These are phyloP conservation scores for Colletotrichum gloeosporioides DNA, from an alignment of 2,329 filamentous ascomycete genomes.

Conservation along the genomic window DNA sequence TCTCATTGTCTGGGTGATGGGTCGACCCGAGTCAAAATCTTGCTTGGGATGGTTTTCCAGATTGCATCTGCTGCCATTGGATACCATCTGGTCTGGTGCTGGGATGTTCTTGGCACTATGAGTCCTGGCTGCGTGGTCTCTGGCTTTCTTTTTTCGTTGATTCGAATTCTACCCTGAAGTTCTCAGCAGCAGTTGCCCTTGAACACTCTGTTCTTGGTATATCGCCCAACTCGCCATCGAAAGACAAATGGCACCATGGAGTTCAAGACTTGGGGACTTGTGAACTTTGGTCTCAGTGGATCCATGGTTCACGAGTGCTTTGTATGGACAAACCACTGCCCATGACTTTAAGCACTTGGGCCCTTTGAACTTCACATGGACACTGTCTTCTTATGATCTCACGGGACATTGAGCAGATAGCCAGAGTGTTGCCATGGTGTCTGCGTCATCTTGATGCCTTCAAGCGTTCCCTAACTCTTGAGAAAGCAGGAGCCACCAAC, in stretches of 20 bases:
- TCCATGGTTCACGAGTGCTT: neutral
- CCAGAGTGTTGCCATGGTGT: rapidly evolving
- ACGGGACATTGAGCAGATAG: neutral
- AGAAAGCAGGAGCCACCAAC: neutral
- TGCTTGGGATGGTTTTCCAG: neutral
- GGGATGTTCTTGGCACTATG: too few relatives aligned
- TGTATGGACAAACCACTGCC: neutral
- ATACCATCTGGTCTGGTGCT: neutral
- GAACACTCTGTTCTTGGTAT: neutral
- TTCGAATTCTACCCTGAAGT: neutral
- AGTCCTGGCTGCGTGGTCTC: too few relatives aligned
- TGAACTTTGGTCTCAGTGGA: neutral
- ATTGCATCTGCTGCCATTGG: neutral
- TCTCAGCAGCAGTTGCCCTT: neutral
- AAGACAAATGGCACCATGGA: neutral
- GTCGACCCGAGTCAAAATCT: neutral
- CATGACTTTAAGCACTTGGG: neutral
- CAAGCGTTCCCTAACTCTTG: neutral
- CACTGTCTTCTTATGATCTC: neutral
- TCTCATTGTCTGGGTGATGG: neutral
- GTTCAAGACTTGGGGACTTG: neutral
- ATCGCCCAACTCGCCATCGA: neutral
- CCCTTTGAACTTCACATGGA: neutral
- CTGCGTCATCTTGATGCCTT: neutral
- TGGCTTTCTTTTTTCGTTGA: neutral